Evolutionary conservation across 495 filamentous ascomycete species (phyloP).

Genomic region (Aspergillus cavernicola): DNA sequence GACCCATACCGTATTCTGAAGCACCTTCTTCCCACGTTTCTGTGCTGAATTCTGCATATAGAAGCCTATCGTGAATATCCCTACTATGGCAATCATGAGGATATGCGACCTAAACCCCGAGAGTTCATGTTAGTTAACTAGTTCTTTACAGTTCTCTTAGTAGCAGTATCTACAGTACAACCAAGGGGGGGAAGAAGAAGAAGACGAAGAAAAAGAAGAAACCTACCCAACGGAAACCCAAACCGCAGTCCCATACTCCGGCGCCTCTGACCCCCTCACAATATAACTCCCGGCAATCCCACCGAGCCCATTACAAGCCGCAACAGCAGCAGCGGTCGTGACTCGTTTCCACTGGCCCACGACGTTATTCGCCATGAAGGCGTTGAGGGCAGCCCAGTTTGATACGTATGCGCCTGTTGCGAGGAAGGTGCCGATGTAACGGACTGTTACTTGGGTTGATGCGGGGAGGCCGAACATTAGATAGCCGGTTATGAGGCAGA

Average conservation of each 20-base stretch:
- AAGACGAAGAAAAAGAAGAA: neutral
- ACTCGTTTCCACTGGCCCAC: conserved; percentile 74
- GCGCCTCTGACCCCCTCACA: conserved; percentile 63
- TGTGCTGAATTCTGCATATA: conserved; percentile 54
- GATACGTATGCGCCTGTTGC: conserved; percentile 75
- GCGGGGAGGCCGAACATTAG: conserved; percentile 64
- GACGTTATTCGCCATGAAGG: conserved; percentile 70
- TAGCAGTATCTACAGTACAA: no score
- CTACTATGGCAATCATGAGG: conserved; percentile 61
- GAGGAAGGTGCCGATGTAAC: conserved; percentile 71
- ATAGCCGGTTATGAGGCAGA: conserved; percentile 69
- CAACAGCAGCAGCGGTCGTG: conserved; percentile 64
- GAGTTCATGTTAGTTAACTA: no score
- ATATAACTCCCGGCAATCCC: conserved; percentile 77
- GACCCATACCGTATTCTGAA: conserved; percentile 52
- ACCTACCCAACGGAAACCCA: conserved; percentile 66
- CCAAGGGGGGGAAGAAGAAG: no score
- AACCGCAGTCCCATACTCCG: conserved; percentile 64
- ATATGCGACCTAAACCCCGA: conserved; percentile 54
- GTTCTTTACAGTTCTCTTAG: no score
- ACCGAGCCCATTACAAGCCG: conserved; percentile 69
- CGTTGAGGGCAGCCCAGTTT: conserved; percentile 76
- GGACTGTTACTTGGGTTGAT: conserved; percentile 59
- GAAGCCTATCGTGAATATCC: conserved; percentile 59
- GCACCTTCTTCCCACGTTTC: conserved; percentile 39